Percentiles rank a stretch among this genome's conserved stretches.
phyloP scores from a whole-genome alignment of 192 early-diverging fungal species.

The Linnemannia zychae region DNA sequence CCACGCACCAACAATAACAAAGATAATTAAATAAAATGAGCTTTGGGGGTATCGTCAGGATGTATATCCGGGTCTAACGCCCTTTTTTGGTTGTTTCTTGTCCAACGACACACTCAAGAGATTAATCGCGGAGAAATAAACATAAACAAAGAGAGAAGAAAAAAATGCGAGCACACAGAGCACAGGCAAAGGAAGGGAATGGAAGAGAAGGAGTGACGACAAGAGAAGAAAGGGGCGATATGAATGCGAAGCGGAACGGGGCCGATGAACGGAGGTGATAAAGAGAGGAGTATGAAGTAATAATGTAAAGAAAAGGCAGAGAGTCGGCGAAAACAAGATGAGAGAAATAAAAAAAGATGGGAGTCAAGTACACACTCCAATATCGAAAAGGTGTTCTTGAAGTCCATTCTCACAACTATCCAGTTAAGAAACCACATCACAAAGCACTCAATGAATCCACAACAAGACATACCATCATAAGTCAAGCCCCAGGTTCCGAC shows the following conservation, averaged over 20 bases:
- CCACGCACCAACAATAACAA: background rate
- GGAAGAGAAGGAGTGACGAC: background rate
- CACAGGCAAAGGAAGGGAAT: background rate
- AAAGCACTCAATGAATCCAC: background rate
- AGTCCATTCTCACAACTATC: too few species aligned
- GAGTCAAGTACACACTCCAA: too few species aligned
- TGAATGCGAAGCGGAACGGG: background rate
- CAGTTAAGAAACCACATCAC: background rate
- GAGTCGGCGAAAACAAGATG: background rate
- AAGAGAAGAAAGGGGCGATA: background rate
- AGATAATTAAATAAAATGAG: background rate
- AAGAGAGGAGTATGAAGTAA: background rate
- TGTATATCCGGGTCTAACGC: background rate
- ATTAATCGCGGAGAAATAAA: background rate
- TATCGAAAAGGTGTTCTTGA: too few species aligned
- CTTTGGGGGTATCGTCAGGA: background rate
- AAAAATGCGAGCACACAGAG: background rate
- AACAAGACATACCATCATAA: constrained; percentile 58
- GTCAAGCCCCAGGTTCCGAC: constrained; percentile 69
- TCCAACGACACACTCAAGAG: background rate
- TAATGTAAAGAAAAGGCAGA: too few species aligned
- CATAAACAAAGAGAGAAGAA: background rate
- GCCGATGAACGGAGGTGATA: background rate
- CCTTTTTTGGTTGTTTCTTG: background rate
- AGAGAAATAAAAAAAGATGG: background rate